Evolutionary conservation across 345 rosid genomes (phyloP), one percentile per base, ranked within the genome.

Genomic region (Eucalyptus marginata): DNA sequence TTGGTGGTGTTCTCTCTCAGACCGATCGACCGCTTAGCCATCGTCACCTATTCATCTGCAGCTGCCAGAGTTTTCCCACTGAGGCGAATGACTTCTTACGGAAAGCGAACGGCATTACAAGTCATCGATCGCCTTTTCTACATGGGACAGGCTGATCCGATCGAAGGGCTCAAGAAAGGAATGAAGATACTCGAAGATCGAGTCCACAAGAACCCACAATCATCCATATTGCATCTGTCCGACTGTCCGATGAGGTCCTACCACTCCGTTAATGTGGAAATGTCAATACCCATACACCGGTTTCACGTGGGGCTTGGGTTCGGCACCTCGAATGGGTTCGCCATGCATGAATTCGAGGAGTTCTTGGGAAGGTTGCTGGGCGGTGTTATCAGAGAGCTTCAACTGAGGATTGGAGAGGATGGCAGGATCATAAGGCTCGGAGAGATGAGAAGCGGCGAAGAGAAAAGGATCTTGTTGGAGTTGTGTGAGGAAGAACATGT

Each of bases 71-170:
- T 95, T 88, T 96, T 96, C 88, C 96, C 99, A 22, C 93, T 96
- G 76, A 95, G 95, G 92, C 95, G 99, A 79, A 97, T 97, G 99
- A 95, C 98, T 81, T 93, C 96, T 83, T 93, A 91, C 36, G 99
- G 99, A 16, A 97, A 95, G 90, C 93, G 96, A 36, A 91, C 94
- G 3, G 99, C 98, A 51, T 86, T 97, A 54, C 96, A 94, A 90
- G 98, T 97, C 51, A 95, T 97, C 33, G 97, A 97, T 87, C 96
- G 97, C 33, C 97, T 97, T 81, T 96, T 95, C 95, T 95, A 94
- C 86, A 92, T 92, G 93, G 97, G 96, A 31, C 95, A 97, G 87
- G 96, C 96, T 1, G 98, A 97, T 87, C 96, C 97, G 36, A 87
- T 91, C 27, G 97, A 97, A 92, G 99, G 99, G 14, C 94, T 97